Evolutionary conservation across 1,284 basidiomycete genomes (phyloP), one percentile per base, ranked within the genome.

Genomic region (Cutaneotrichosporon dermatis): DNA sequence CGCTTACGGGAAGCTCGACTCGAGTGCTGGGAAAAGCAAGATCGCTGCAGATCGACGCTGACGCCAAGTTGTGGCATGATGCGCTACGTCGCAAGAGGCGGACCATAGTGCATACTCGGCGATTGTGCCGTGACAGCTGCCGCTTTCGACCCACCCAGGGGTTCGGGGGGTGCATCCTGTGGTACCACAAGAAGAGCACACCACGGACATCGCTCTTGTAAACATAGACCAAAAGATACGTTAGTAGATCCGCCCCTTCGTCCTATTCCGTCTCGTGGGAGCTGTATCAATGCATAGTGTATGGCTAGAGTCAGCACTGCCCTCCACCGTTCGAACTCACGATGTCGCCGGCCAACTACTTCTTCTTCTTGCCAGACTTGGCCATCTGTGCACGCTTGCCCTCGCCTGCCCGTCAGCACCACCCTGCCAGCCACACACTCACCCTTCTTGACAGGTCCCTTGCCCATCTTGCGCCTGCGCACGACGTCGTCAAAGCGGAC

Each of bases 361-460:
- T 58, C 60, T 57, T 60, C 55, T 59, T 62, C 55, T 62, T 63
- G 49, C 54, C 53, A 40, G 37, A 25, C 58, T 59, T 59, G 37
- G 48, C 52, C 39, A 58, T 44, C 53, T 55, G 55, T 9, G 56
- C 45, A 16, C 56, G 55, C 49, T 52, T 57, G 53, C 62, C 62
- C 46, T 63, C 25, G 44, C 62, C 62, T 63, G 50, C 10, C 37
- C 5, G 46, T 50, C 34, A 51, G 57, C 51, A 4, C 33, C 25
- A 4, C 12, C 12, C 34, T 34, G 1, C 42, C 36, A 12, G 4
- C 9, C 36, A 4, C 25, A 25, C 25, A 69, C 75, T 72, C 59
- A 74, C 74, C 76, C 69, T 76, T 76, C 71, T 71, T 75, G 54
- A 75, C 75, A 34, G 75, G 71, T 0, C 53, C 71, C 64, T 71